Evolutionary conservation across 768 basidiomycete genomes (phyloP).

Genomic region (Mycena epipterygia): DNA sequence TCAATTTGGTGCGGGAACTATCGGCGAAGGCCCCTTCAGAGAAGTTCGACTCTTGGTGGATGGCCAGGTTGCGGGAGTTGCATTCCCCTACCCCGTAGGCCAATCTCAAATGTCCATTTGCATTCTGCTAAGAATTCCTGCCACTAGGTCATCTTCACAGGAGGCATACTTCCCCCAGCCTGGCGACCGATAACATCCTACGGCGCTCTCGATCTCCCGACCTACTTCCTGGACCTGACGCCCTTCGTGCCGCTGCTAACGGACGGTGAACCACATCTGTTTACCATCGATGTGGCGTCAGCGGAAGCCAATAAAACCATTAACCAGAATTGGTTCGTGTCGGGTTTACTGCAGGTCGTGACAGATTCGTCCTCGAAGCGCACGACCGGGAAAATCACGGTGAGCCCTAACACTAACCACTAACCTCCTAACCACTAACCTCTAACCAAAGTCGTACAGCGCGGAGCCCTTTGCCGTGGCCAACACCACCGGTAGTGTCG

Average conservation of each 20-base stretch:
- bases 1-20: slow-evolving; percentile 42
- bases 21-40: slow-evolving; percentile 61
- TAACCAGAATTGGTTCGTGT: slow-evolving; percentile 84
- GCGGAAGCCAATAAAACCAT: slow-evolving; percentile 75
- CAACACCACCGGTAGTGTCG: slow-evolving; percentile 58
- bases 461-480: slow-evolving; percentile 70
- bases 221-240: slow-evolving; percentile 83
- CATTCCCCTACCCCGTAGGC: slow-evolving; percentile 62
- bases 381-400: slow-evolving; percentile 80
- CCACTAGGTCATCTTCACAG: slow-evolving; percentile 76
- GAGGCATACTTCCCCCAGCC: slow-evolving; percentile 76
- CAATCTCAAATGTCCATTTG: neutral
- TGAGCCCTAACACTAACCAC: too few relatives aligned
- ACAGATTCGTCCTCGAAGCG: slow-evolving; percentile 71
- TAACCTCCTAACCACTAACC: too few relatives aligned
- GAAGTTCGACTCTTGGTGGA: slow-evolving; percentile 64
- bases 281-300: slow-evolving; percentile 81
- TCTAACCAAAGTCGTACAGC: slow-evolving; percentile 63
- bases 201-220: slow-evolving; percentile 82
- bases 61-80: slow-evolving; percentile 60
- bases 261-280: slow-evolving; percentile 76
- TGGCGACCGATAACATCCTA: slow-evolving; percentile 83
- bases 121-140: neutral
- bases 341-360: slow-evolving; percentile 77
- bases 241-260: slow-evolving; percentile 81